Percentiles rank a stretch among this genome's conserved stretches.
These are phyloP conservation scores for Misopates orontium DNA, from an alignment of 257 asterid genomes.

Conservation along the genomic window DNA sequence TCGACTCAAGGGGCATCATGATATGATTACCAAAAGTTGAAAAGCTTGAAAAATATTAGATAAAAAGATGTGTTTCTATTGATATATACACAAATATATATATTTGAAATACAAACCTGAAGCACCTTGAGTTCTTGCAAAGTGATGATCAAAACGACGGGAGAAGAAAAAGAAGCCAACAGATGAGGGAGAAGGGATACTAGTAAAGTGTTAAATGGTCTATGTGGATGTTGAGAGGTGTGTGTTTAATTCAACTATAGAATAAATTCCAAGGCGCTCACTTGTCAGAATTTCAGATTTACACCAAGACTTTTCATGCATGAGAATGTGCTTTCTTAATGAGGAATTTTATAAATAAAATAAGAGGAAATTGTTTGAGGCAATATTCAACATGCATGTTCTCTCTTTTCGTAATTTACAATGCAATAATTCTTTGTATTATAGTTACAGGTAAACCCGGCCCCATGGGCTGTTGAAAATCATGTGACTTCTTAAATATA, in stretches of 20 bases:
- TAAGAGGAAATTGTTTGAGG: not conserved
- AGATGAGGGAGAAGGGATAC: not conserved
- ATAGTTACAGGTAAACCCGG: conserved; percentile 55
- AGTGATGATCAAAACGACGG: not conserved
- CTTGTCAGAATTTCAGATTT: conserved; percentile 30
- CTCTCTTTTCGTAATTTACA: conserved; percentile 28
- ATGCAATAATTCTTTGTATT: conserved; percentile 61
- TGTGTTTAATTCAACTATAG: conserved; percentile 37
- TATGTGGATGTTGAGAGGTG: conserved; percentile 39
- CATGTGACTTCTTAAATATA: conserved; percentile 55
- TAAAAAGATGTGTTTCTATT: too few relatives aligned
- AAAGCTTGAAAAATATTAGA: too few relatives aligned
- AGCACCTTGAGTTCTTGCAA: too few relatives aligned
- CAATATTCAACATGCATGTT: conserved; percentile 53
- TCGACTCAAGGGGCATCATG: too few relatives aligned
- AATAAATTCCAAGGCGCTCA: conserved; percentile 45
- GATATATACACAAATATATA: too few relatives aligned
- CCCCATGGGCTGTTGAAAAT: conserved; percentile 61
- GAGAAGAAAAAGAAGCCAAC: conserved; percentile 3
- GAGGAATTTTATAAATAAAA: too few relatives aligned
- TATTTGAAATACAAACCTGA: too few relatives aligned
- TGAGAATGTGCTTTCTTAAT: conserved; percentile 20
- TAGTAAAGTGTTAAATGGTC: too few relatives aligned
- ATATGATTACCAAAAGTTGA: too few relatives aligned
- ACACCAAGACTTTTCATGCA: conserved; percentile 59